Conservation (phyloP, 495 filamentous ascomycete species). For the Neurospora hispaniola region DNA sequence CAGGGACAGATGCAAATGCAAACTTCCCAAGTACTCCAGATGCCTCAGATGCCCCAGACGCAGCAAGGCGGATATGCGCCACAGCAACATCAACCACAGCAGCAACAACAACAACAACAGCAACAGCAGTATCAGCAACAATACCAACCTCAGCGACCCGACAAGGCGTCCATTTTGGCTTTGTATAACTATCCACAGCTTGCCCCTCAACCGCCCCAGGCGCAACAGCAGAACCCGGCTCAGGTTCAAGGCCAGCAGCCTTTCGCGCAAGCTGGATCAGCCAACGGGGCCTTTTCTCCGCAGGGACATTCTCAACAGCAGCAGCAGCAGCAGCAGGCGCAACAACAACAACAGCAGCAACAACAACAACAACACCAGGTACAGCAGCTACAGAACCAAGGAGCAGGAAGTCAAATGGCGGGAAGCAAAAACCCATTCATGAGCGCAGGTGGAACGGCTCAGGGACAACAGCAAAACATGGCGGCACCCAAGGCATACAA, state of each 20-base stretch:
- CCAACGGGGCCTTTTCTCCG: constrained; percentile 10
- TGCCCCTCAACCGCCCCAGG: constrained; percentile 32
- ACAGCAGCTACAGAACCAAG: constrained; percentile 12
- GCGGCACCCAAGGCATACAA: constrained; percentile 36
- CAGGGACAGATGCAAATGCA: constrained; percentile 22
- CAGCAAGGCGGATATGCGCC: not conserved
- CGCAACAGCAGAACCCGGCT: constrained; percentile 5
- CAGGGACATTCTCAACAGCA: constrained; percentile 15
- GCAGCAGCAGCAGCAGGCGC: not conserved
- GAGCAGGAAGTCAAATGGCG: constrained; percentile 14
- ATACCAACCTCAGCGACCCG: constrained; percentile 29
- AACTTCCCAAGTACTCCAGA: not conserved
- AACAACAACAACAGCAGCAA: not conserved
- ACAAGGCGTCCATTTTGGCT: constrained; percentile 81
- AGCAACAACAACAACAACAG: constrained; percentile 22
- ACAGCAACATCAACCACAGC: not conserved
- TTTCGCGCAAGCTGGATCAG: constrained; percentile 9
- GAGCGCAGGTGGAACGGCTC: constrained; percentile 6
- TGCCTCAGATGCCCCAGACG: not conserved
- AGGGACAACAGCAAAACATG: constrained; percentile 3
- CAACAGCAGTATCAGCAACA: constrained; percentile 23
- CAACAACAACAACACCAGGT: constrained; percentile 10
- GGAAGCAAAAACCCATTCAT: constrained; percentile 41
- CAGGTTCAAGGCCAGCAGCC: constrained; percentile 8
- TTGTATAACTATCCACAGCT: constrained; percentile 75